These are phyloP conservation scores for Aspergillus neoniger DNA, from an alignment of 2,329 filamentous ascomycete species.

Conservation along the genomic window DNA sequence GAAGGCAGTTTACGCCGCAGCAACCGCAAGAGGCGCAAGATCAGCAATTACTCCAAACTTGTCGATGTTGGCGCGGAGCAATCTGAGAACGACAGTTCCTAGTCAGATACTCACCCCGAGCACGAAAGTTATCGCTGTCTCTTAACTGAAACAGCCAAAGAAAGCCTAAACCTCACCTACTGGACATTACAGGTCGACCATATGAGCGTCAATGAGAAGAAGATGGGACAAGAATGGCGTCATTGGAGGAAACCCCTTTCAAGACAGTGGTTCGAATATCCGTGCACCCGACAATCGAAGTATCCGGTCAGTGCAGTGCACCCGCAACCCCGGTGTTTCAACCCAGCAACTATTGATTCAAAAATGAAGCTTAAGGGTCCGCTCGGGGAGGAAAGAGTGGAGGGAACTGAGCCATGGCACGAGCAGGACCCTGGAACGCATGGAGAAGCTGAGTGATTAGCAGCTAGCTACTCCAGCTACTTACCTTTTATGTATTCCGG, in stretches of 20 bases:
- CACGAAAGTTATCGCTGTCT: background rate
- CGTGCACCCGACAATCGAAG: background rate
- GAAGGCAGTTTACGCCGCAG: conserved; percentile 20
- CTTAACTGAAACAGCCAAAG: background rate
- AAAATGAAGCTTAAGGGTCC: background rate
- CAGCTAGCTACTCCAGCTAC: background rate
- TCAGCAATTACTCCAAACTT: conserved; percentile 34
- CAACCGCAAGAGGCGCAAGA: conserved; percentile 31
- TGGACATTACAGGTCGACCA: background rate
- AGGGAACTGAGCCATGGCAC: background rate
- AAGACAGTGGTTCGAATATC: background rate
- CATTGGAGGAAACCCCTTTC: background rate
- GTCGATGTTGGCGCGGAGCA: conserved; percentile 32
- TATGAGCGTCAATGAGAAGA: background rate
- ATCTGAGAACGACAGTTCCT: conserved; percentile 22
- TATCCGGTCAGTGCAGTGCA: no score
- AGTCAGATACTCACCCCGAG: background rate
- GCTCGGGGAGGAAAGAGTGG: background rate
- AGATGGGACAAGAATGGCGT: background rate
- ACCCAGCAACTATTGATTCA: background rate
- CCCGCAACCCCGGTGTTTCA: background rate
- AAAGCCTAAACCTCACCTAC: background rate
- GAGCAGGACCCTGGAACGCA: background rate
- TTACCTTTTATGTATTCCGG: background rate
- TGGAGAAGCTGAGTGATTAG: background rate